Evolutionary conservation across 805 yeast species (phyloP).

Genomic region (Yamadazyma sp.): DNA sequence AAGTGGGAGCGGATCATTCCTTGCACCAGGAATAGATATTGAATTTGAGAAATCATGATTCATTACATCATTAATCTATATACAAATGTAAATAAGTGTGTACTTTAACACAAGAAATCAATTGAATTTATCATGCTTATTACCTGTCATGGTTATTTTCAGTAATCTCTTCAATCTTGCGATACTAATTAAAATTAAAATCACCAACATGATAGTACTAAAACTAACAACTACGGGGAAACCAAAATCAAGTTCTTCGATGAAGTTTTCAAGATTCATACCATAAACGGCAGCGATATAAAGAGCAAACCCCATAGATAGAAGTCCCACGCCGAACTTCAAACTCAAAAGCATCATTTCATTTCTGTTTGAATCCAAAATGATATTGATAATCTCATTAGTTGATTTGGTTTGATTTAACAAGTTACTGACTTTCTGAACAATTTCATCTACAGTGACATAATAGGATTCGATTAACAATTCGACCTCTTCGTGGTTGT

Average conservation of each 20-base stretch:
- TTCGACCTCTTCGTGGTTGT: constrained; percentile 85
- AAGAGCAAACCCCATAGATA: constrained; percentile 78
- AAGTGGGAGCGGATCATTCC: constrained; percentile 18
- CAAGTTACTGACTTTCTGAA: constrained; percentile 78
- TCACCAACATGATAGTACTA: constrained; percentile 40
- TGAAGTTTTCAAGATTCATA: constrained; percentile 83
- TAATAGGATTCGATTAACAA: constrained; percentile 87
- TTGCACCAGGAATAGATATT: constrained; percentile 24
- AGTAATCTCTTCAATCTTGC: constrained; percentile 62
- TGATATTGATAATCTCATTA: constrained; percentile 91
- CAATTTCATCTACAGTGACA: constrained; percentile 89
- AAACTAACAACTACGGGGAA: constrained; percentile 45
- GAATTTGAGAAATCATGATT: constrained; percentile 31
- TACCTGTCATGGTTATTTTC: constrained; percentile 67
- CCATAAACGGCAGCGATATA: constrained; percentile 88
- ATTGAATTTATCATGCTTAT: neutral
- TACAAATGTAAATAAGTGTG: neutral
- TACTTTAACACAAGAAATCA: neutral
- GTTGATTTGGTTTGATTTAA: constrained; percentile 85
- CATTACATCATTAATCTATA: constrained; percentile 4
- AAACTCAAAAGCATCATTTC: constrained; percentile 86
- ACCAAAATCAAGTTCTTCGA: constrained; percentile 74
- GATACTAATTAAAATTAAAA: constrained; percentile 53
- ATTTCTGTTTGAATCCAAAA: constrained; percentile 90
- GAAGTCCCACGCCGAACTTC: constrained; percentile 75